Evolutionary conservation across 192 early-diverging fungal species (phyloP).

Genomic region (Borealophlyctis nickersoniae): DNA sequence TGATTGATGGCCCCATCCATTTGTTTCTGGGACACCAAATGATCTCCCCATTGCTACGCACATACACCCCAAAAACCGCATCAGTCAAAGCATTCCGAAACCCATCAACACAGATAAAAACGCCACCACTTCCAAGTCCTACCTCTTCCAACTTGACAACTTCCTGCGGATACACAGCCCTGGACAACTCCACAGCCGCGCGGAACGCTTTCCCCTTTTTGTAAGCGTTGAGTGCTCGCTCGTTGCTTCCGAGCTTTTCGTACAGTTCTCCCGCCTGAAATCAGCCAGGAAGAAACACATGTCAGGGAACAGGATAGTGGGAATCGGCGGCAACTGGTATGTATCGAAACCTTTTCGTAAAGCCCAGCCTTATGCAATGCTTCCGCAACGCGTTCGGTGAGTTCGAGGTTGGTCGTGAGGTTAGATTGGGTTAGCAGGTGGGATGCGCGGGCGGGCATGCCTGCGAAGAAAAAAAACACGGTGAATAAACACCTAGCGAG

Average conservation of each 20-base stretch:
- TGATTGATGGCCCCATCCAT: conserved; percentile 67
- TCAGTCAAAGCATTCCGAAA: not conserved
- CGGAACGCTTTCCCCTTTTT: conserved; percentile 57
- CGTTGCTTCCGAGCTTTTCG: conserved; percentile 51
- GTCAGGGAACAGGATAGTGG: no score
- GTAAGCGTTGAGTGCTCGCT: conserved; percentile 60
- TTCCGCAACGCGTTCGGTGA: conserved; percentile 56
- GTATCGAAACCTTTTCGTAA: conserved; percentile 59
- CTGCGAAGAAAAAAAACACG: no score
- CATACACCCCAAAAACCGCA: conserved; percentile 3
- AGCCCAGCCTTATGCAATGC: conserved; percentile 51
- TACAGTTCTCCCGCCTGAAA: conserved; percentile 56
- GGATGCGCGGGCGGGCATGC: conserved; percentile 56
- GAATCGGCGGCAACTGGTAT: no score
- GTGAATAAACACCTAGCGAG: conserved; percentile 6
- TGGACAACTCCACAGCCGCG: conserved; percentile 54
- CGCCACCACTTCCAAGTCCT: not conserved
- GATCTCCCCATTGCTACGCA: conserved; percentile 58
- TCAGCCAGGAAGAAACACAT: no score
- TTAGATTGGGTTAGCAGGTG: conserved; percentile 39
- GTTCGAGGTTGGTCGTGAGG: conserved; percentile 42
- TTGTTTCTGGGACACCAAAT: conserved; percentile 58
- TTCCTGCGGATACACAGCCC: conserved; percentile 50
- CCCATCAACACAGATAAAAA: not conserved
- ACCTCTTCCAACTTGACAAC: conserved; percentile 60